These are phyloP conservation scores for Pichia nanzhaoensis DNA, from an alignment of 805 yeast genomes.

Conservation along the genomic window DNA sequence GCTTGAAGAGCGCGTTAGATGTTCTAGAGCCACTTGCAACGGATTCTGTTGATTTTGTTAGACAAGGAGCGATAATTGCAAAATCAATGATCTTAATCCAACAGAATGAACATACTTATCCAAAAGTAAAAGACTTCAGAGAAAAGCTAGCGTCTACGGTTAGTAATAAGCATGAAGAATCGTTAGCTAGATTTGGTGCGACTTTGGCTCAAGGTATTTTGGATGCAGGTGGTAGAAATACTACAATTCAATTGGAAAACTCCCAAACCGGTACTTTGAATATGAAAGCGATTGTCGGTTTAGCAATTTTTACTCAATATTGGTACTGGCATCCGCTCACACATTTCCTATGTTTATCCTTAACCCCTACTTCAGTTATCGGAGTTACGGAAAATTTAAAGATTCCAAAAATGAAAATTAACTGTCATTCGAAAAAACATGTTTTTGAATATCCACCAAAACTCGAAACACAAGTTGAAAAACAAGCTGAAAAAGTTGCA, in stretches of 20 bases:
- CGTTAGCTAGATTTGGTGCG: slow-evolving; percentile 96
- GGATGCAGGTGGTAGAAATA: slow-evolving; percentile 98
- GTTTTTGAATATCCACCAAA: slow-evolving; percentile 87
- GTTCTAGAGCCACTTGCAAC: slow-evolving; percentile 87
- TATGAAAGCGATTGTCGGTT: slow-evolving; percentile 85
- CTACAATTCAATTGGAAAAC: slow-evolving; percentile 87
- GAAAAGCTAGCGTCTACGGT: slow-evolving; percentile 71
- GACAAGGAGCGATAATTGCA: slow-evolving; percentile 96
- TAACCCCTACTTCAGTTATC: slow-evolving; percentile 84
- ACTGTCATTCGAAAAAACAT: slow-evolving; percentile 75
- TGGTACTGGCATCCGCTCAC: slow-evolving; percentile 99
- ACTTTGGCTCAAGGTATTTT: slow-evolving; percentile 94
- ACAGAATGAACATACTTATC: slow-evolving; percentile 75
- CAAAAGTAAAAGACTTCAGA: slow-evolving; percentile 73
- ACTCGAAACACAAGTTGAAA: slow-evolving; percentile 68
- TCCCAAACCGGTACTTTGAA: slow-evolving; percentile 84
- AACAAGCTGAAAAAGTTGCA: slow-evolving; percentile 81
- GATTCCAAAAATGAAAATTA: slow-evolving; percentile 75
- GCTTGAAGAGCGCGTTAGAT: slow-evolving; percentile 79
- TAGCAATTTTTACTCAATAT: slow-evolving; percentile 82
- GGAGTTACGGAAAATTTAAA: slow-evolving; percentile 82
- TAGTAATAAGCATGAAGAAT: slow-evolving; percentile 87
- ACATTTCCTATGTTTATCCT: slow-evolving; percentile 86
- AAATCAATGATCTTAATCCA: slow-evolving; percentile 83
- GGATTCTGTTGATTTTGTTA: slow-evolving; percentile 93